Conservation (phyloP, 768 basidiomycete species). For the Naganishia friedmannii region DNA sequence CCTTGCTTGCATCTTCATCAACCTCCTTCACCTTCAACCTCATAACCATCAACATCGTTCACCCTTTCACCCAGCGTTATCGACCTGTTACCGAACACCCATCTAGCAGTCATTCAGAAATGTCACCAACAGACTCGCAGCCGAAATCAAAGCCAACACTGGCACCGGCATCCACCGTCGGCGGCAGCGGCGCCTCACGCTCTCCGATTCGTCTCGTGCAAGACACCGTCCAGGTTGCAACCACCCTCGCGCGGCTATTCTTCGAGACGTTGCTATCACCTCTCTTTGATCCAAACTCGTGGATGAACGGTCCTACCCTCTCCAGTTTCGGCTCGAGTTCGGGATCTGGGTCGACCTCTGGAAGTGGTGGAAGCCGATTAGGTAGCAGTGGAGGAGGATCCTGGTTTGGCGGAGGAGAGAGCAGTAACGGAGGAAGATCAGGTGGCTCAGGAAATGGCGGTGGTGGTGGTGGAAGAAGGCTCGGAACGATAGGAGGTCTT, state of each 20-base stretch:
- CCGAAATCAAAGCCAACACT: not conserved
- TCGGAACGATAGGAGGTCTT: conserved; percentile 1
- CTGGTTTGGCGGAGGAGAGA: conserved; percentile 11
- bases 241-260: conserved; percentile 9
- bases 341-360: not conserved
- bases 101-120: not conserved
- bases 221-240: not conserved
- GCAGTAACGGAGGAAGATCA: not conserved
- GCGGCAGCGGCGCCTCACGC: not conserved
- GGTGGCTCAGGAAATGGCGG: not conserved
- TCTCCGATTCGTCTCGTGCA: conserved; percentile 11
- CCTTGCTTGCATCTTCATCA: too few species aligned
- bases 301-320: not conserved
- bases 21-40: too few species aligned
- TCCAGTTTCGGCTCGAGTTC: not conserved
- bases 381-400: conserved; percentile 5
- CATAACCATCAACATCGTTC: too few species aligned
- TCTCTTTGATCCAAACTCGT: not conserved
- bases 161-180: not conserved
- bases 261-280: conserved; percentile 14
- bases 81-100: too few species aligned
- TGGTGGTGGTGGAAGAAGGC: conserved; percentile 1
- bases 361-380: not conserved
- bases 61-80: too few species aligned
- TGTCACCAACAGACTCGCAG: conserved; percentile 17